phyloP scores from a whole-genome alignment of 1,284 basidiomycete species.

The Ustilago hordei region DNA sequence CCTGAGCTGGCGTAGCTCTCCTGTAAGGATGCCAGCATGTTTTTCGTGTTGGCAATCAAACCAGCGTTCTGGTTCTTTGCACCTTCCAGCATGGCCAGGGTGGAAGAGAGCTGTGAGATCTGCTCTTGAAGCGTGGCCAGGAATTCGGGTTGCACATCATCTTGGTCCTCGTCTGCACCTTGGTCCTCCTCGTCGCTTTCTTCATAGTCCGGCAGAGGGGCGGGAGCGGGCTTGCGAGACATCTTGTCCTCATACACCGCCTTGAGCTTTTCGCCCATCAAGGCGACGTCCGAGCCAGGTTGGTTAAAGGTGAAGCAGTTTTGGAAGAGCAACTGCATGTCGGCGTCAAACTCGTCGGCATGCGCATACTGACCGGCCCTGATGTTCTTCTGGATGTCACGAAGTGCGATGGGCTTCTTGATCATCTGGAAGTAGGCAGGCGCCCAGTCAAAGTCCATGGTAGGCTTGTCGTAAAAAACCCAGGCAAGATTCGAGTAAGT shows the following conservation, averaged over 20 bases:
- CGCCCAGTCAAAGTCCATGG: constrained; percentile 80
- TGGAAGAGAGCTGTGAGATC: constrained; percentile 57
- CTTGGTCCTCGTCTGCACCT: constrained; percentile 60
- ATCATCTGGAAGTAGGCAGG: constrained; percentile 88
- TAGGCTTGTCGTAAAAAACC: constrained; percentile 93
- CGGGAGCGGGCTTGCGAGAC: constrained; percentile 77
- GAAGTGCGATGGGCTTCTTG: constrained; percentile 89
- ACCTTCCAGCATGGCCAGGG: constrained; percentile 60
- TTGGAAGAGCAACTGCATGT: constrained; percentile 91
- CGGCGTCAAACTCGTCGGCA: constrained; percentile 83
- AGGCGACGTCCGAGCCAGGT: constrained; percentile 84
- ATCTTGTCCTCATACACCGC: constrained; percentile 91
- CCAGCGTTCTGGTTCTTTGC: constrained; percentile 61
- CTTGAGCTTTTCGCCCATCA: constrained; percentile 74
- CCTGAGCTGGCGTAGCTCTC: constrained; percentile 52
- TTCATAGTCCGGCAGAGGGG: constrained; percentile 63
- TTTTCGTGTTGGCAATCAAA: constrained; percentile 60
- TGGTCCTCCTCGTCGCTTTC: constrained; percentile 71
- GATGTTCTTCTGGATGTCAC: constrained; percentile 76
- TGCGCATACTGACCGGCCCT: constrained; percentile 80
- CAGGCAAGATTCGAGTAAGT: constrained; percentile 80
- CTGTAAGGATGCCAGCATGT: constrained; percentile 57
- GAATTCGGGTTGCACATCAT: constrained; percentile 54
- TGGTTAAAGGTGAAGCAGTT: constrained; percentile 96
- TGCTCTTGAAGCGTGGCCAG: constrained; percentile 57